A percentile compares a stretch with the other conserved stretches of the same genome.
phyloP scores from a whole-genome alignment of 768 basidiomycete species.

The Xerocomellus chrysenteron region DNA sequence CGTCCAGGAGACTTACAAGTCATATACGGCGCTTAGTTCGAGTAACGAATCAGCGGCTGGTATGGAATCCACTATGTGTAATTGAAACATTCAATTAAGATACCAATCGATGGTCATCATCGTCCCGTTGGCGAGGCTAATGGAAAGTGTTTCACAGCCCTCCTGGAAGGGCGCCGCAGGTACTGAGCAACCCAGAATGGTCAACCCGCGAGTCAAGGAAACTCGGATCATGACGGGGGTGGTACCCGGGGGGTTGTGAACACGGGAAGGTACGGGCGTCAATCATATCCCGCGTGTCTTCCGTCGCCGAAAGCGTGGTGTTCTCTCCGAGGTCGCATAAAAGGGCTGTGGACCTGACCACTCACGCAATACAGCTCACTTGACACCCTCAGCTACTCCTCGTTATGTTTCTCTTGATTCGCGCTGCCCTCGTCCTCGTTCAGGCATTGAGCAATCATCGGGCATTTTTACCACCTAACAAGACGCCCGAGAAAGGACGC shows the following conservation, averaged over 20 bases:
- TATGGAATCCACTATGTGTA: conserved; percentile 12
- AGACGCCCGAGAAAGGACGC: conserved; percentile 46
- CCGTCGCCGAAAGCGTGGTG: conserved; percentile 3
- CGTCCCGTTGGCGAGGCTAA: conserved; percentile 7
- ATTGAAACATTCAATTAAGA: conserved; percentile 12
- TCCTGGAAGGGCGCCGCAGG: background rate
- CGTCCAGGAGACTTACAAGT: conserved; percentile 3
- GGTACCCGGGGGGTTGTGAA: background rate
- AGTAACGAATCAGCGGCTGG: background rate
- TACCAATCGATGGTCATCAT: conserved; percentile 9
- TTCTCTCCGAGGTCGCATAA: conserved; percentile 16
- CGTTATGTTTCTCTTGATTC: conserved; percentile 45
- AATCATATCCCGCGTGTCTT: background rate
- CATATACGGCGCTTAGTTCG: background rate
- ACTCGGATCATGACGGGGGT: conserved; percentile 9
- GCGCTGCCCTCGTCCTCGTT: conserved; percentile 46
- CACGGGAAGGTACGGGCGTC: conserved; percentile 4
- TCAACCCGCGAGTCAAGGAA: background rate
- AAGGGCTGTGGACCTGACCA: conserved; percentile 1
- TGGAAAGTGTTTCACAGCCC: conserved; percentile 12
- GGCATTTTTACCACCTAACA: conserved; percentile 58
- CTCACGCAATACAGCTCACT: background rate
- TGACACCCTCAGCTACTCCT: background rate
- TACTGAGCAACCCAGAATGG: background rate
- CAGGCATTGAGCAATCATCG: conserved; percentile 52